Conservation (phyloP, 208 protist species). For the Tritrichomonas musculus region DNA sequence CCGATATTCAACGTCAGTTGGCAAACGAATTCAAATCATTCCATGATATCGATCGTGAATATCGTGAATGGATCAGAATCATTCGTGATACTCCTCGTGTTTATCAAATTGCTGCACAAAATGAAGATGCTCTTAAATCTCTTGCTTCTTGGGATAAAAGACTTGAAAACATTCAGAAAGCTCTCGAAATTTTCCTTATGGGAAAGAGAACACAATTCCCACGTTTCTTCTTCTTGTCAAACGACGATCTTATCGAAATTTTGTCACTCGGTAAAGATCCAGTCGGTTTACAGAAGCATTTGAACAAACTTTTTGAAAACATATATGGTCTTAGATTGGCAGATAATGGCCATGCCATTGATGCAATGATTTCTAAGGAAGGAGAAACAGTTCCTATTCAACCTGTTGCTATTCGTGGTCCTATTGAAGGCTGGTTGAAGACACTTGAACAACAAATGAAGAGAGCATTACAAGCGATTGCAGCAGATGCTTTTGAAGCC, state of each 20-base stretch:
- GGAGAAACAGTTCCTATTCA: constrained; percentile 81
- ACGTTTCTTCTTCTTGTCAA: constrained; percentile 64
- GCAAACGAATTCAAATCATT: constrained; percentile 5
- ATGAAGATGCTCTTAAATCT: background rate
- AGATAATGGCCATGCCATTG: background rate
- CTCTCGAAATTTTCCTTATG: constrained; percentile 78
- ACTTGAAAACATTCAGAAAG: constrained; percentile 88
- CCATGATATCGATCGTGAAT: constrained; percentile 49
- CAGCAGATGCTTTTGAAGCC: background rate
- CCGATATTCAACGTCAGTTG: background rate
- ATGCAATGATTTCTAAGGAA: constrained; percentile 77
- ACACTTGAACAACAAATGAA: constrained; percentile 67
- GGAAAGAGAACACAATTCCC: constrained; percentile 56
- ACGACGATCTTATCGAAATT: constrained; percentile 88
- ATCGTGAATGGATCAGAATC: constrained; percentile 46
- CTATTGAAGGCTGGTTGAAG: constrained; percentile 88
- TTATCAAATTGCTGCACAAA: background rate
- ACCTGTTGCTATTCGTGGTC: constrained; percentile 73
- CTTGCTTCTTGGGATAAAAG: constrained; percentile 57
- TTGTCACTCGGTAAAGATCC: constrained; percentile 65
- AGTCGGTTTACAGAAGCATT: constrained; percentile 51
- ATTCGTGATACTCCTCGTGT: background rate
- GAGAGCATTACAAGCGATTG: background rate
- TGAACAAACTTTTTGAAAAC: constrained; percentile 56
- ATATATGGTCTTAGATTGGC: constrained; percentile 35